Conservation (phyloP, 306 rosid genomes). For the Lupinus albus region DNA sequence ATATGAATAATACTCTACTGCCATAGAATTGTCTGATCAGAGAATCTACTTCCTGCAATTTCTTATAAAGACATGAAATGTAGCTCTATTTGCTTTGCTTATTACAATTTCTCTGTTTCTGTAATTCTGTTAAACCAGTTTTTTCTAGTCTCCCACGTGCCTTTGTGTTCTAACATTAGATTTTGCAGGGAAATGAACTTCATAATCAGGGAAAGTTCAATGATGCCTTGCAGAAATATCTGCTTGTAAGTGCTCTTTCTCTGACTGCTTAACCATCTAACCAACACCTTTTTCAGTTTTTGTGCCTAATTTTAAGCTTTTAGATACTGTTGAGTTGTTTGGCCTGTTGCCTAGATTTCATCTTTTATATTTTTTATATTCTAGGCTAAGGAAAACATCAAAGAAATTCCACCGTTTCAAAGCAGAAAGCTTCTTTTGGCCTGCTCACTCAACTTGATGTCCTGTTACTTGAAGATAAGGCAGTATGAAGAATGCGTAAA, state of each 20-base stretch:
- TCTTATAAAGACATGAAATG: not conserved
- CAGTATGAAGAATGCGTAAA: constrained; percentile 77
- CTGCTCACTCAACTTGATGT: constrained; percentile 93
- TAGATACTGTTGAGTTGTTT: not conserved
- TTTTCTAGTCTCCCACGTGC: constrained; percentile 23
- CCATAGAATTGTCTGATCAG: constrained; percentile 12
- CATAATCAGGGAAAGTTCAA: constrained; percentile 75
- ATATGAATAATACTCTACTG: constrained; percentile 1
- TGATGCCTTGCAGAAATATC: constrained; percentile 79
- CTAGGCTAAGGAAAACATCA: constrained; percentile 87
- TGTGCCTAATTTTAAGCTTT: not conserved
- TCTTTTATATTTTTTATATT: constrained; percentile 10
- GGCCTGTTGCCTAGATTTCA: constrained; percentile 29
- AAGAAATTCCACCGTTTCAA: constrained; percentile 65
- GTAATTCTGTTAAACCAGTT: constrained; percentile 17
- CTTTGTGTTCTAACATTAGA: constrained; percentile 42
- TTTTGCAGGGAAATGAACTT: constrained; percentile 83
- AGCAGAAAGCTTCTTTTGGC: constrained; percentile 77
- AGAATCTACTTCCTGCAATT: constrained; percentile 17
- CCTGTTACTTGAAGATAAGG: constrained; percentile 88
- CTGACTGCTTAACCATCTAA: constrained; percentile 9
- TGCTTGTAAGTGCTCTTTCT: constrained; percentile 59
- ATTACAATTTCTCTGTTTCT: constrained; percentile 18
- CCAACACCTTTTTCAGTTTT: not conserved
- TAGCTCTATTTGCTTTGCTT: not conserved